Conservation (phyloP, 2,329 filamentous ascomycete genomes). For the Thielaviopsis populi region DNA sequence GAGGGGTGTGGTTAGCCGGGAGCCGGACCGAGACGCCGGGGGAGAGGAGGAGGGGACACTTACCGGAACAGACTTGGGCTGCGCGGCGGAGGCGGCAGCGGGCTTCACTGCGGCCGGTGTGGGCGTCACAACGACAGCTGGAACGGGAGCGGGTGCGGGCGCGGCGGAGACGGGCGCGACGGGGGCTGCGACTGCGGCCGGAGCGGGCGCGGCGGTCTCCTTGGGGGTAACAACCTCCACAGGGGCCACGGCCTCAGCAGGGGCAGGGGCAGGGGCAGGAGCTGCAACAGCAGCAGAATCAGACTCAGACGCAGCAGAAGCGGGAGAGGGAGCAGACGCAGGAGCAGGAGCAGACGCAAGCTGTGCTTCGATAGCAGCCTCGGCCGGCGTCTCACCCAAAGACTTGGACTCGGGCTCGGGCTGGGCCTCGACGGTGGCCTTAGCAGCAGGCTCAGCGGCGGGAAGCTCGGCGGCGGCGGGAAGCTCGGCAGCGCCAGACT, state of each 20-base stretch:
- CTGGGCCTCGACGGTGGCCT: not conserved
- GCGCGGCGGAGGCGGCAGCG: not conserved
- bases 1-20: not conserved
- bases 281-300: not conserved
- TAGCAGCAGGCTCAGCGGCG: too few species aligned
- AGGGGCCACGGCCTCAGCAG: slow-evolving; percentile 1
- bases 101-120: not conserved
- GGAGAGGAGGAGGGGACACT: not conserved
- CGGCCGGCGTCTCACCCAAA: not conserved
- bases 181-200: not conserved
- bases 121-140: not conserved
- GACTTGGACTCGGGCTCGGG: not conserved
- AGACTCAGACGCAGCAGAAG: not conserved
- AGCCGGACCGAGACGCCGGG: not conserved
- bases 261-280: not conserved
- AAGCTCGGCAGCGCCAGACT: not conserved
- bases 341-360: not conserved
- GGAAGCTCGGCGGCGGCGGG: too few species aligned
- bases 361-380: not conserved
- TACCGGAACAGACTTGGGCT: not conserved
- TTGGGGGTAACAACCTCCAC: not conserved
- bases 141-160: not conserved
- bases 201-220: not conserved
- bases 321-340: not conserved
- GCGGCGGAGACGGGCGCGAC: not conserved